phyloP scores from a whole-genome alignment of 2,329 filamentous ascomycete species.

The Metarhizium humberi region DNA sequence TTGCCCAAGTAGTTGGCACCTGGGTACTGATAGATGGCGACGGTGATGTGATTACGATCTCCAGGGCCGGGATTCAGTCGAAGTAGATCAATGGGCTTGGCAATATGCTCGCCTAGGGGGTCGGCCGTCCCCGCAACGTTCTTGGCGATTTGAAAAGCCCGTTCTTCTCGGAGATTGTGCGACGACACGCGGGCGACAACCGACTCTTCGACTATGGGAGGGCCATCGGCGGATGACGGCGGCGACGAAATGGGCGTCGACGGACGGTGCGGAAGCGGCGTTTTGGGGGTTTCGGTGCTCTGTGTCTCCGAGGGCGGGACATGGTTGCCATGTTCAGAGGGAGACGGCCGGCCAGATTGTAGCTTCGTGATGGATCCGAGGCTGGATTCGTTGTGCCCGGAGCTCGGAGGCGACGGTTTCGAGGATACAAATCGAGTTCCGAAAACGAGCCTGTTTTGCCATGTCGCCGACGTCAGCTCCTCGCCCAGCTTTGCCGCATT shows the following conservation, averaged over 20 bases:
- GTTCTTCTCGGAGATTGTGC: slow-evolving; percentile 74
- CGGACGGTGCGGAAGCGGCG: slow-evolving; percentile 9
- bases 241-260: slow-evolving; percentile 21
- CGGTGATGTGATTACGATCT: slow-evolving; percentile 63
- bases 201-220: slow-evolving; percentile 49
- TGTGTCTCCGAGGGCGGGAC: slow-evolving; percentile 19
- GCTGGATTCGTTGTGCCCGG: slow-evolving; percentile 34
- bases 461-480: slow-evolving; percentile 1
- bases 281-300: slow-evolving; percentile 23
- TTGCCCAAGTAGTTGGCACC: slow-evolving; percentile 64
- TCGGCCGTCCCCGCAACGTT: slow-evolving; percentile 62
- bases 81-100: slow-evolving; percentile 71
- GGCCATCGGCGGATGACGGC: slow-evolving; percentile 27
- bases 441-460: slow-evolving; percentile 48
- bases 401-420: slow-evolving; percentile 37
- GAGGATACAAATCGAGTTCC: slow-evolving; percentile 51
- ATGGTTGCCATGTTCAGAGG: slow-evolving; percentile 24
- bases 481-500: neutral
- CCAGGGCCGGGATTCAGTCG: slow-evolving; percentile 58
- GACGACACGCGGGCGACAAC: slow-evolving; percentile 77
- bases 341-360: slow-evolving; percentile 32
- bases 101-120: slow-evolving; percentile 64
- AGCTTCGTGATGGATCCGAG: slow-evolving; percentile 33
- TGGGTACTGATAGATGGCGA: slow-evolving; percentile 72
- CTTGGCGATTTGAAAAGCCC: slow-evolving; percentile 77